Evolutionary conservation across 805 yeast genomes (phyloP), one percentile per base, ranked within the genome.

Genomic region (Candida ficus): DNA sequence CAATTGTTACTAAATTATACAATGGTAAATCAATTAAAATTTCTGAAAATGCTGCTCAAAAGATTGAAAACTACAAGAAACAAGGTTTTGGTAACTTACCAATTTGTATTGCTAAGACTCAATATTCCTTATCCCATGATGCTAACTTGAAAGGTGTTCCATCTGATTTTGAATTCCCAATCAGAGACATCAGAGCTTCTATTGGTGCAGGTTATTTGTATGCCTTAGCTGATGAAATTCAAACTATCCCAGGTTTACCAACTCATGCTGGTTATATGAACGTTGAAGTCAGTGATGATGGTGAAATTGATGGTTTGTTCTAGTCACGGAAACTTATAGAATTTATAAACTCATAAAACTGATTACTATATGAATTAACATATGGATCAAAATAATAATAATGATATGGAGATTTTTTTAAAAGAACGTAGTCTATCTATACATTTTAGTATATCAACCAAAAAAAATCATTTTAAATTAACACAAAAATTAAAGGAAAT

Each of bases 181-280:
- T 91, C 54, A 78, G 95, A 62, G 99, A 91, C 54, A 86, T 91
- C 48, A 83, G 95, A 65, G 90, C 91, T 30, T 83, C 95, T 28
- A 86, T 87, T 41, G 99, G 99, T 64, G 98, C 97, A 35, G 97
- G 97, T 9, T 91, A 91, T 66, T 73, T 91, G 60, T 93, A 91
- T 59, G 98, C 98, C 2, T 73, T 91, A 54, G 97, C 97, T 14
- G 97, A 95, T 42, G 95, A 91, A 65, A 91, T 91, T 56, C 89
- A 84, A 82, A 91, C 99, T 21, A 90, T 91, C 54, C 99, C 99
- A 21, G 99, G 99, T 45, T 71, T 91, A 58, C 95, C 97, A 42
- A 91, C 98, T 9, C 90, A 86, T 61, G 84, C 95, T 53, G 98
- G 98, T 20, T 91, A 85, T 71, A 87, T 91, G 96, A 86, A 90